phyloP scores from a whole-genome alignment of 805 yeast genomes.

The Metschnikowia orientalis region DNA sequence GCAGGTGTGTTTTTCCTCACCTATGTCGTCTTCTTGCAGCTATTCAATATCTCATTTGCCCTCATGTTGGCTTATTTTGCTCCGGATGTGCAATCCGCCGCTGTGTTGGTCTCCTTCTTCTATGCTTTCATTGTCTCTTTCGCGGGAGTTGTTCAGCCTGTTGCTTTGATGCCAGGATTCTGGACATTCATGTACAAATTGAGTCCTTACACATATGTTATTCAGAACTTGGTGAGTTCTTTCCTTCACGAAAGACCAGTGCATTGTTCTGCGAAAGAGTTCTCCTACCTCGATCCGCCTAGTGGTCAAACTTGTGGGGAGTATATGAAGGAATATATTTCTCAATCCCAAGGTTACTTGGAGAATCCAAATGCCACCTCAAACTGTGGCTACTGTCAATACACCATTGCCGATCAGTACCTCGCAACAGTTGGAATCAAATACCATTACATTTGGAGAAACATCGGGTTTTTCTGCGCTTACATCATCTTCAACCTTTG shows the following conservation, averaged over 20 bases:
- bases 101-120: slow-evolving; percentile 52
- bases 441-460: slow-evolving; percentile 14
- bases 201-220: slow-evolving; percentile 47
- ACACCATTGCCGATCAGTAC: slow-evolving; percentile 10
- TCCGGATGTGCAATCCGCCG: slow-evolving; percentile 65
- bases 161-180: slow-evolving; percentile 41
- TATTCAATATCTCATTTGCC: slow-evolving; percentile 38
- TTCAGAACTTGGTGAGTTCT: slow-evolving; percentile 50
- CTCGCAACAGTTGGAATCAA: slow-evolving; percentile 10
- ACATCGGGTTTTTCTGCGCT: slow-evolving; percentile 14
- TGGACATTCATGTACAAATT: slow-evolving; percentile 46
- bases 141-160: slow-evolving; percentile 48
- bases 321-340: slow-evolving; percentile 11
- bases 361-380: slow-evolving; percentile 11
- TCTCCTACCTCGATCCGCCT: slow-evolving; percentile 47
- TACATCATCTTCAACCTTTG: slow-evolving; percentile 13
- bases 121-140: slow-evolving; percentile 58
- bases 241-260: slow-evolving; percentile 42
- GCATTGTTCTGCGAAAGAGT: slow-evolving; percentile 46
- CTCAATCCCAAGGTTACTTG: slow-evolving; percentile 11
- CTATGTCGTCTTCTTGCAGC: slow-evolving; percentile 46
- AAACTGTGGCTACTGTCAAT: slow-evolving; percentile 13
- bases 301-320: slow-evolving; percentile 16
- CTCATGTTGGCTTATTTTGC: slow-evolving; percentile 50
- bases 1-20: slow-evolving; percentile 42